Conservation (phyloP, 2,329 filamentous ascomycete genomes). For the Acrocalymma vagum region DNA sequence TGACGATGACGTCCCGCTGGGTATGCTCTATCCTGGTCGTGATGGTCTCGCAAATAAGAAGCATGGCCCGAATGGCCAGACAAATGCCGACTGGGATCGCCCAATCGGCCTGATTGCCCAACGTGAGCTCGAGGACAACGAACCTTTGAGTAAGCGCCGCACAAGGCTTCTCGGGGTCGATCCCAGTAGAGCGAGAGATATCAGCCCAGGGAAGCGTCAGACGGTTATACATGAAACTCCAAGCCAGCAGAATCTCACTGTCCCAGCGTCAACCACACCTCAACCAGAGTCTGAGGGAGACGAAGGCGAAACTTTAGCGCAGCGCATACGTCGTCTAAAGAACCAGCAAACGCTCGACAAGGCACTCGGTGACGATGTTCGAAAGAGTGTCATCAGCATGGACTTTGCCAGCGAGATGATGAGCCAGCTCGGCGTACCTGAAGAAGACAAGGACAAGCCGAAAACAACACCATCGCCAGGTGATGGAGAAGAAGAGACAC, state of each 20-base stretch:
- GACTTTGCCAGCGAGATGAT: slow-evolving; percentile 76
- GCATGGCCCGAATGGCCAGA: slow-evolving; percentile 53
- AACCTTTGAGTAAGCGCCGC: slow-evolving; percentile 81
- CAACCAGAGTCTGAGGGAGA: slow-evolving; percentile 43
- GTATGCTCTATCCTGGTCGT: slow-evolving; percentile 75
- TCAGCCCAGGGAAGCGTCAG: slow-evolving; percentile 29
- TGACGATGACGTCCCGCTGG: slow-evolving; percentile 87
- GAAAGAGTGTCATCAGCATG: slow-evolving; percentile 64
- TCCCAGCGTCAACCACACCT: slow-evolving; percentile 37
- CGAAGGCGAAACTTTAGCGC: slow-evolving; percentile 72
- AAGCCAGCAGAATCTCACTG: slow-evolving; percentile 34
- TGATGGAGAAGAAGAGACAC: slow-evolving; percentile 72
- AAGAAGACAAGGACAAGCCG: slow-evolving; percentile 32
- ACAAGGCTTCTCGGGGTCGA: slow-evolving; percentile 74
- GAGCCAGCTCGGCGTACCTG: slow-evolving; percentile 47
- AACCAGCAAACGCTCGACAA: slow-evolving; percentile 61
- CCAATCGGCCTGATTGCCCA: slow-evolving; percentile 81
- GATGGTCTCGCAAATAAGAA: slow-evolving; percentile 59
- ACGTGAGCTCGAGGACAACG: slow-evolving; percentile 88
- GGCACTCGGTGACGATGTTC: slow-evolving; percentile 50
- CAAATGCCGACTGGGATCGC: slow-evolving; percentile 59
- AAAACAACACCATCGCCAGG: slow-evolving; percentile 33
- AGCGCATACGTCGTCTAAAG: slow-evolving; percentile 71
- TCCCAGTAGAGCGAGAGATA: slow-evolving; percentile 48
- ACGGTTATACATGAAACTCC: slow-evolving; percentile 24